Percentiles rank a stretch among this genome's conserved stretches.
phyloP scores from a whole-genome alignment of 1,139 yeast species.

The Blastobotrys apis region DNA sequence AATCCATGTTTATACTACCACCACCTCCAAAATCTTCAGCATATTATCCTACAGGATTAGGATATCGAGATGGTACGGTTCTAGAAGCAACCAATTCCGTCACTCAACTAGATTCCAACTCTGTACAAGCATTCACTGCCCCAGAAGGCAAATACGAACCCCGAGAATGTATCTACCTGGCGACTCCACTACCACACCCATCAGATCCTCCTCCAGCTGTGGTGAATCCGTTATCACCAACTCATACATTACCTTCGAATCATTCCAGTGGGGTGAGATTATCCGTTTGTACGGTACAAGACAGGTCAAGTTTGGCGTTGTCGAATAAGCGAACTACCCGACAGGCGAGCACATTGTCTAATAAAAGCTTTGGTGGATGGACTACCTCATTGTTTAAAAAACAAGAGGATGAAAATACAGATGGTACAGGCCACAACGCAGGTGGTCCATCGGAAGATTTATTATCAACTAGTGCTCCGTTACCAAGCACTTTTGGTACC shows the following conservation, averaged over 20 bases:
- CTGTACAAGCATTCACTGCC: slow-evolving; percentile 24
- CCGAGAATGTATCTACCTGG: slow-evolving; percentile 32
- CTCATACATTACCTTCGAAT: slow-evolving; percentile 28
- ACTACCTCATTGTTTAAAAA: slow-evolving; percentile 16
- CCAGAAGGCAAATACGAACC: slow-evolving; percentile 34
- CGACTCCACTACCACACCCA: slow-evolving; percentile 38
- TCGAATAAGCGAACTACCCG: slow-evolving; percentile 8
- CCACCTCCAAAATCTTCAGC: slow-evolving; percentile 27
- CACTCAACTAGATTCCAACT: slow-evolving; percentile 22
- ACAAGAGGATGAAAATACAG: slow-evolving; percentile 6
- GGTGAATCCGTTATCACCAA: slow-evolving; percentile 37
- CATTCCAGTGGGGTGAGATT: slow-evolving; percentile 30
- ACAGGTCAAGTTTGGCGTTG: slow-evolving; percentile 6
- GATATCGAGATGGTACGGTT: slow-evolving; percentile 24
- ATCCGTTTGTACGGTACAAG: slow-evolving; percentile 12
- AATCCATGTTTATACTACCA: slow-evolving; percentile 28
- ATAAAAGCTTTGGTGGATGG: slow-evolving; percentile 21
- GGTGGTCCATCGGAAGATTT: slow-evolving; percentile 1
- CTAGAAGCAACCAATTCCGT: slow-evolving; percentile 30
- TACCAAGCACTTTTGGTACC: slow-evolving; percentile 9
- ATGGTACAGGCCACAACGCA: slow-evolving; percentile 3
- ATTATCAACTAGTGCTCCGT: slow-evolving; percentile 9
- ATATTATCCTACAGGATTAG: slow-evolving; percentile 14
- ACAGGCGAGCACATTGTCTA: slow-evolving; percentile 13
- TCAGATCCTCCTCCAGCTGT: slow-evolving; percentile 35